A percentile compares a stretch with the other conserved stretches of the same genome.
phyloP scores from a whole-genome alignment of 2,329 filamentous ascomycete species.

The Colletotrichum lindemuthianum region DNA sequence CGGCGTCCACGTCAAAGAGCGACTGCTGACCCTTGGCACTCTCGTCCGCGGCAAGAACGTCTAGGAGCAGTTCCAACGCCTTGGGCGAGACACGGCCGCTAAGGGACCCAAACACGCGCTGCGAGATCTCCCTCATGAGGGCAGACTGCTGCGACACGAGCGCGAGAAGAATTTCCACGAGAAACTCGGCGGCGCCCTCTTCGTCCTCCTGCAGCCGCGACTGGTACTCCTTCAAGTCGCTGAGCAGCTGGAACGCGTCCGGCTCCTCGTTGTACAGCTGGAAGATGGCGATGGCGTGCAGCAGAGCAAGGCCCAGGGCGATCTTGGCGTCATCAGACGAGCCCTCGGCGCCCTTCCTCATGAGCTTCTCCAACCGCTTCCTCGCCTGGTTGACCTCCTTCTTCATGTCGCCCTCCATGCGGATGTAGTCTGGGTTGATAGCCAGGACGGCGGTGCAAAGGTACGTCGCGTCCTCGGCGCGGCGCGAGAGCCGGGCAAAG shows the following conservation, averaged over 20 bases:
- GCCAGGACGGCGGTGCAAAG: slow-evolving; percentile 65
- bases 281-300: slow-evolving; percentile 86
- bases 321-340: slow-evolving; percentile 50
- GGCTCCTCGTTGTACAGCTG: slow-evolving; percentile 91
- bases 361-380: slow-evolving; percentile 62
- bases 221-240: slow-evolving; percentile 82
- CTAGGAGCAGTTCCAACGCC: slow-evolving; percentile 72
- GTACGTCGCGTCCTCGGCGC: slow-evolving; percentile 61
- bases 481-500: slow-evolving; percentile 66
- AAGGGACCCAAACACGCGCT: slow-evolving; percentile 89
- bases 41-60: slow-evolving; percentile 82
- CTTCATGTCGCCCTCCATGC: slow-evolving; percentile 66
- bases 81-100: slow-evolving; percentile 77
- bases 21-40: slow-evolving; percentile 85
- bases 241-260: slow-evolving; percentile 83
- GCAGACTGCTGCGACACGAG: slow-evolving; percentile 88
- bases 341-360: slow-evolving; percentile 51
- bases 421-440: slow-evolving; percentile 61
- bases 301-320: slow-evolving; percentile 76
- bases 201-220: slow-evolving; percentile 69
- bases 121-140: slow-evolving; percentile 85
- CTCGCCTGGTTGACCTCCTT: slow-evolving; percentile 63
- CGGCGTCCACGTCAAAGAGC: slow-evolving; percentile 75
- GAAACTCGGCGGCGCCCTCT: slow-evolving; percentile 70
- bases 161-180: slow-evolving; percentile 90